Percentiles rank a stretch among this genome's conserved stretches.
Evolutionary conservation across 2,329 filamentous ascomycete genomes (phyloP).

Genomic region (Fusarium praegraminearum): DNA sequence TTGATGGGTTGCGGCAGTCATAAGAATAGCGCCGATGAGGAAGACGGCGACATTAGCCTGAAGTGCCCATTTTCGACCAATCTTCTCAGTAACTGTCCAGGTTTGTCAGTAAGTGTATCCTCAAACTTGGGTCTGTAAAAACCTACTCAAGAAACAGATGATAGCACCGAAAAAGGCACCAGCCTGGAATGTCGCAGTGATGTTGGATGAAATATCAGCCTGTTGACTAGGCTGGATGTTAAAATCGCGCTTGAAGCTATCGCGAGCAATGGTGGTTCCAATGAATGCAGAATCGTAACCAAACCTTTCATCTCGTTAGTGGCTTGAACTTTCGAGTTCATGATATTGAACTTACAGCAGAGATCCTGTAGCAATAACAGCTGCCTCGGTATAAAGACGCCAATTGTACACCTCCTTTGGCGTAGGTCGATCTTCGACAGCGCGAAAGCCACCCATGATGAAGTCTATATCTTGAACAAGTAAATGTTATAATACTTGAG

Average conservation of each 20-base stretch:
- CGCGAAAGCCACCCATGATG: constrained; percentile 56
- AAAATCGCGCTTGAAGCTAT: constrained; percentile 60
- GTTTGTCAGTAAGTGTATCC: background rate
- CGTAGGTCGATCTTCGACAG: constrained; percentile 67
- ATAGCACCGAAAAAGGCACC: constrained; percentile 67
- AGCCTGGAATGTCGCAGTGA: constrained; percentile 62
- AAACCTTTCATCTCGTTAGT: constrained; percentile 52
- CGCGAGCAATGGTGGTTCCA: constrained; percentile 64
- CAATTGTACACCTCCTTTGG: constrained; percentile 67
- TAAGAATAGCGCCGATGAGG: constrained; percentile 58
- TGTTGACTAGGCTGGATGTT: constrained; percentile 47
- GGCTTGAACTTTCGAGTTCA: fast-evolving
- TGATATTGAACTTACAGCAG: constrained; percentile 50
- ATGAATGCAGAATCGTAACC: constrained; percentile 67
- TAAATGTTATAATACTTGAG: background rate
- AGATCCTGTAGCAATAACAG: constrained; percentile 63
- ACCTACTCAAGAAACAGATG: constrained; percentile 57
- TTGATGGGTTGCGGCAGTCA: constrained; percentile 56
- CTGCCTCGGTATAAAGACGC: constrained; percentile 61
- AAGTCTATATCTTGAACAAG: background rate
- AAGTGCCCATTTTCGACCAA: constrained; percentile 64
- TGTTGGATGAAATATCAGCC: constrained; percentile 55
- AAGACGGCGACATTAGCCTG: constrained; percentile 60
- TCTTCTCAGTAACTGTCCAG: constrained; percentile 56
- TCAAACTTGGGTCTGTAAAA: fast-evolving